Conservation (phyloP, 2,329 filamentous ascomycete genomes). For the Scedosporium boydii region DNA sequence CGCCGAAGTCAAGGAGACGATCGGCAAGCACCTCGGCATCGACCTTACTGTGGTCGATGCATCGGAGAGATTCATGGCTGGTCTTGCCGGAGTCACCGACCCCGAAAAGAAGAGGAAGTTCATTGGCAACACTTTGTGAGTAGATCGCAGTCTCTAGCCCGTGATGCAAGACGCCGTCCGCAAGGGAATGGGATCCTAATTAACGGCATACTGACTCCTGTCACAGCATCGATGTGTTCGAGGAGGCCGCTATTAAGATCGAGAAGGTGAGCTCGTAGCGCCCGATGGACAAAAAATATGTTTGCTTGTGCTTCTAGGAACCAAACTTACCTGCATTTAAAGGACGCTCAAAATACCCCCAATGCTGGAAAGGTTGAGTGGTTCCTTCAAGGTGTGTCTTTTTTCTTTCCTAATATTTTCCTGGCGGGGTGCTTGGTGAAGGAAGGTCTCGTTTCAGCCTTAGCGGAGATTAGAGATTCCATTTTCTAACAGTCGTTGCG, state of each 20-base stretch:
- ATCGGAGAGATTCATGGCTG: slow-evolving; percentile 63
- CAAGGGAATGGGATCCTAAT: too few relatives aligned
- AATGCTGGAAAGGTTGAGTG: slow-evolving; percentile 70
- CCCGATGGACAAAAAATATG: neutral
- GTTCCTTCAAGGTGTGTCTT: slow-evolving; percentile 13
- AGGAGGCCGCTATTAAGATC: slow-evolving; percentile 54
- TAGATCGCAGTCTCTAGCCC: neutral
- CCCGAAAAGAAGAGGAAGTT: slow-evolving; percentile 89
- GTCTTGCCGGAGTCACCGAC: slow-evolving; percentile 64
- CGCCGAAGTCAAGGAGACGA: slow-evolving; percentile 67
- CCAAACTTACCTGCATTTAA: slow-evolving; percentile 19
- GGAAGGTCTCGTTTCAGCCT: too few relatives aligned
- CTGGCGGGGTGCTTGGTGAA: too few relatives aligned
- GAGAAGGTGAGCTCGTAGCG: slow-evolving; percentile 5
- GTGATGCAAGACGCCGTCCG: too few relatives aligned
- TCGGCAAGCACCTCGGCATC: slow-evolving; percentile 73
- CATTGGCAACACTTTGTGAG: slow-evolving; percentile 58
- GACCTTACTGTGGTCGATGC: slow-evolving; percentile 84
- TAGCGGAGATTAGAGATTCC: too few relatives aligned
- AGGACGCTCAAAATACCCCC: slow-evolving; percentile 53
- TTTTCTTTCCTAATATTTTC: too few relatives aligned
- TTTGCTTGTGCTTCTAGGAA: neutral
- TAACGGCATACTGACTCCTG: neutral
- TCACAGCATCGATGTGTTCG: slow-evolving; percentile 53
- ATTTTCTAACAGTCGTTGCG: too few relatives aligned